Base-by-base conservation (phyloP, 192 early-diverging fungal species). In the Rhizoclosmatium globosum region DNA sequence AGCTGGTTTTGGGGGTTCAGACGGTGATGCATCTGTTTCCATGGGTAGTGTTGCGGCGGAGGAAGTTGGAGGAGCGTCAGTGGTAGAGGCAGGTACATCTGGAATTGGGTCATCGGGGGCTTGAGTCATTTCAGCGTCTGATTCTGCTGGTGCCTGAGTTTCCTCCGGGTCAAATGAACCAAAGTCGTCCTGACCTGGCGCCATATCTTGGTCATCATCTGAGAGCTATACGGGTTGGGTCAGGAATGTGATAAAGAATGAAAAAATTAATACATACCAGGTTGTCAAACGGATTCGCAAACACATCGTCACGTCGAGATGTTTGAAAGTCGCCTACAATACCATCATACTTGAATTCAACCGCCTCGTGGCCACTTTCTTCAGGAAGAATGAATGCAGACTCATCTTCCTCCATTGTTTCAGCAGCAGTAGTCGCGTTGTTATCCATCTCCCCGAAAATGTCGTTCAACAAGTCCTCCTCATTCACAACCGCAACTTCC, bases 391-490 rank as follows among this genome's bases (percentile, higher is more conserved):
- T 31, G 31, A 61, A 61, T 15, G 4, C 53, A n/a, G 21, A 21
- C 13, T 39, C 47, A n/a, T 58, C 23, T 9, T 6, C 71, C 13
- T 72, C 17, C 39, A 47, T 23, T 46, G n/a, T 43, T 57, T 48
- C 71, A 57, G 57, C 47, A 43, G 41, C 21, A 42, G 21, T 42
- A 64, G 31, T 21, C 62, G 60, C 44, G 47, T 65, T 42, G 17
- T 64, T 74, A 46, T 80, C 73, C 19, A 80, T 67, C 11, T 83
- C 78, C 9, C 78, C 46, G 48, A 88, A 85, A 71, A 88, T 86
- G 41, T 82, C 82, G 3, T 57, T 76, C 77, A 85, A 3, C n/a
- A 85, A 69, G 23, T 81, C 82, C 23, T 78, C 64, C 59, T 82
- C 80, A 58, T 71, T 79, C 19, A 76, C 78, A 23, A 64, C 71